A percentile compares a stretch with the other conserved stretches of the same genome.
phyloP scores from a whole-genome alignment of 2,329 filamentous ascomycete species.

The Colletotrichum kahawae region DNA sequence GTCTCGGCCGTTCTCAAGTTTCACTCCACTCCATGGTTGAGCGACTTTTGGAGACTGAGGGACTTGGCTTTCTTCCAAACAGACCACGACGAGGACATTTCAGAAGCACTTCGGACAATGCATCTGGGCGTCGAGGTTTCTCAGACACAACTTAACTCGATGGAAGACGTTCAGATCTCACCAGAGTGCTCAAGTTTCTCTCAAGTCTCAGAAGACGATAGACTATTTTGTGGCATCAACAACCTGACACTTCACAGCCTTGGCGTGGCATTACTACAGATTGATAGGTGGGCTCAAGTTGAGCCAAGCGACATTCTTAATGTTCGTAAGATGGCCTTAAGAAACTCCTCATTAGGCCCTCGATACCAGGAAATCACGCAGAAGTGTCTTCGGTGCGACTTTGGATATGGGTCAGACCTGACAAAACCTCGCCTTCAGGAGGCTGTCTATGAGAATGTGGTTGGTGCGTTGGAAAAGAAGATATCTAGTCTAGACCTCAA shows the following conservation, averaged over 20 bases:
- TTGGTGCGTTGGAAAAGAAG: slow-evolving; percentile 16
- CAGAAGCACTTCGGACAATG: not conserved
- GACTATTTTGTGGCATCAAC: slow-evolving; percentile 22
- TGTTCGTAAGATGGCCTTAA: slow-evolving; percentile 23
- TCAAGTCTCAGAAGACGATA: slow-evolving; percentile 10
- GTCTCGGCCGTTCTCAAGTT: slow-evolving; percentile 3
- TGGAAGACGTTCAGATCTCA: not conserved
- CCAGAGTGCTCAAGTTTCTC: not conserved
- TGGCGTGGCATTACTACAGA: slow-evolving; percentile 31
- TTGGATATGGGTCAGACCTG: slow-evolving; percentile 23
- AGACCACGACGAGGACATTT: not conserved
- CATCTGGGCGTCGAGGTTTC: slow-evolving; percentile 4
- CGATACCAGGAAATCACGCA: slow-evolving; percentile 28
- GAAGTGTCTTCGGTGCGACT: slow-evolving; percentile 29
- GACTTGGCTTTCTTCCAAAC: slow-evolving; percentile 3
- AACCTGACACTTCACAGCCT: slow-evolving; percentile 31
- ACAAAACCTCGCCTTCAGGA: slow-evolving; percentile 1
- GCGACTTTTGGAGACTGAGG: not conserved
- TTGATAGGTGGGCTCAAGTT: slow-evolving; percentile 26
- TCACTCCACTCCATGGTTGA: slow-evolving; percentile 6
- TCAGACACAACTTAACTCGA: not conserved
- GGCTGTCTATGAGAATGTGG: slow-evolving; percentile 7
- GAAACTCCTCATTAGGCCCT: slow-evolving; percentile 15
- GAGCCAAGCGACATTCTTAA: slow-evolving; percentile 26
- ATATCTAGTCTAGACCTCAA: slow-evolving; percentile 12